Conservation (phyloP, 1,284 basidiomycete genomes). For the Xerocomus minutiporus region DNA sequence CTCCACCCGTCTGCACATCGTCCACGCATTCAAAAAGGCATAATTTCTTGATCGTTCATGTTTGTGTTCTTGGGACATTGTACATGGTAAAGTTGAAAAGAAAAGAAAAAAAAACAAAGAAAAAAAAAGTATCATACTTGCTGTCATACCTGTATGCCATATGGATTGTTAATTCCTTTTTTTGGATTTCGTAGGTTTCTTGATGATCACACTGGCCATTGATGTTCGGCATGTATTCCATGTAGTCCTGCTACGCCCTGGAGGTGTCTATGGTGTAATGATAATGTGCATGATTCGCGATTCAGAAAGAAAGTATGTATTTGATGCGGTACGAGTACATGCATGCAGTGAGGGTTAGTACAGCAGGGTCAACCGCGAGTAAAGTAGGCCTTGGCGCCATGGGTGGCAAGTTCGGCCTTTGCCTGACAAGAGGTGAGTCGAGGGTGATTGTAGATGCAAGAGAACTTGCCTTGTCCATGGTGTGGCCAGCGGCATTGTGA, state of each 20-base stretch:
- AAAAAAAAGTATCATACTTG: conserved; percentile 29
- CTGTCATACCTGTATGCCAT: conserved; percentile 13
- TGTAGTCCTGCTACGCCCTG: conserved; percentile 6
- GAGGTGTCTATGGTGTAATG: conserved; percentile 10
- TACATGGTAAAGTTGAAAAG: conserved; percentile 17
- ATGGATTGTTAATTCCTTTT: conserved; percentile 16
- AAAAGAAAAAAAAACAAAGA: conserved; percentile 14
- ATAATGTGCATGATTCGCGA: conserved; percentile 6
- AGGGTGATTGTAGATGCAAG: neutral
- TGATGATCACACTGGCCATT: conserved; percentile 5
- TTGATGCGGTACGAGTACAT: conserved; percentile 21
- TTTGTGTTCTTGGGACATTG: conserved; percentile 34
- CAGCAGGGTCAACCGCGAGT: conserved; percentile 54
- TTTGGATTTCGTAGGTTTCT: conserved; percentile 12
- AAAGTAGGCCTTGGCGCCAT: conserved; percentile 87
- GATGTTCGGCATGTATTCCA: conserved; percentile 10
- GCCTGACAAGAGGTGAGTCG: conserved; percentile 47
- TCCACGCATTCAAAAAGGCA: conserved; percentile 48
- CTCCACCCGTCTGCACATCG: conserved; percentile 53
- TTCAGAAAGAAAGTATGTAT: neutral
- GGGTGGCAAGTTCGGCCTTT: conserved; percentile 77
- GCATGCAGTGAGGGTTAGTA: conserved; percentile 7
- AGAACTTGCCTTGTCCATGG: conserved; percentile 67
- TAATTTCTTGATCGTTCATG: conserved; percentile 33
- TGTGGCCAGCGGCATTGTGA: conserved; percentile 78